These are phyloP conservation scores for Knoxia roxburghii DNA, from an alignment of 257 asterid genomes.

Conservation along the genomic window DNA sequence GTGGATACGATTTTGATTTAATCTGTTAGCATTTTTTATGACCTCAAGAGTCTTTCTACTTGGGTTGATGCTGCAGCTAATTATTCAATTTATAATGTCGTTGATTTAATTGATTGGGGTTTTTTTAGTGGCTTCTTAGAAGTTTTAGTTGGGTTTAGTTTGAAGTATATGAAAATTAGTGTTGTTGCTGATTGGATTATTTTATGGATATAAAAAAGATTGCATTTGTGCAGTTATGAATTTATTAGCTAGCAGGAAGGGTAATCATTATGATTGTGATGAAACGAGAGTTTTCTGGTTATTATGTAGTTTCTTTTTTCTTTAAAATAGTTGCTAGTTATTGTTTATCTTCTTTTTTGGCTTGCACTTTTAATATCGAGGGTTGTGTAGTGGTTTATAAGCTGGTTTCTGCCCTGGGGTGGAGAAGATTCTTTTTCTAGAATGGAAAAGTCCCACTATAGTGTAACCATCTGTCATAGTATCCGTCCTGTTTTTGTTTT, in stretches of 20 bases:
- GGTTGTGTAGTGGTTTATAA: background rate
- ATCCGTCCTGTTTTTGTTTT: conserved; percentile 6
- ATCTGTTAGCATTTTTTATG: background rate
- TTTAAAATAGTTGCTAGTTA: background rate
- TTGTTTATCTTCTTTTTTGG: background rate
- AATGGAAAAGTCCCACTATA: background rate
- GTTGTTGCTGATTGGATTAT: background rate
- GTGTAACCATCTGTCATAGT: background rate
- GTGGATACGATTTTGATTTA: conserved; percentile 12
- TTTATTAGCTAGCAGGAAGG: background rate
- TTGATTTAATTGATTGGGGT: background rate
- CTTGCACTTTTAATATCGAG: background rate
- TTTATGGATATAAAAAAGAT: conserved; percentile 1
- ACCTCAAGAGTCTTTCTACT: background rate
- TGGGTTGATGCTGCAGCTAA: background rate
- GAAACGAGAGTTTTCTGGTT: background rate
- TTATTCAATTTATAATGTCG: conserved; percentile 1
- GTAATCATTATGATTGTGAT: background rate
- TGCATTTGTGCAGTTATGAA: background rate
- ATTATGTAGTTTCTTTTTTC: conserved; percentile 2
- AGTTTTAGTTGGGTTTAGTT: background rate
- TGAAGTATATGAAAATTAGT: background rate
- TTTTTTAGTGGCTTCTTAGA: background rate
- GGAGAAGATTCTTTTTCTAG: background rate
- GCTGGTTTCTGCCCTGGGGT: background rate